Evolutionary conservation across 2,329 filamentous ascomycete species (phyloP).

Genomic region (Pseudocercospora crystallina): DNA sequence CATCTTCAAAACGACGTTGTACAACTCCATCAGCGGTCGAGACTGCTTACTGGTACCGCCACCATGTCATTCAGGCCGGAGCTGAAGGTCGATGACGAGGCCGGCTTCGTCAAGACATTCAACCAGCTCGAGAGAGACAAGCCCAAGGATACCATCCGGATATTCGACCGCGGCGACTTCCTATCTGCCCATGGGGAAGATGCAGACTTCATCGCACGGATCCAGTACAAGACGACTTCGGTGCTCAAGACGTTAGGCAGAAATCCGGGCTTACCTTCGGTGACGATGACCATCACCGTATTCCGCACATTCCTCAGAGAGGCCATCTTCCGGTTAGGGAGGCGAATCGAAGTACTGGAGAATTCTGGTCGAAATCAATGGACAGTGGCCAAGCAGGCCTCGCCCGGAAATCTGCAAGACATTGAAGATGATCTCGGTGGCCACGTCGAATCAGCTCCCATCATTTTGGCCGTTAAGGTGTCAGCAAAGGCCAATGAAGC

Average conservation of each 20-base stretch:
- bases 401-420: constrained; percentile 93
- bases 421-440: constrained; percentile 92
- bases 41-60: background rate
- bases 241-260: constrained; percentile 87
- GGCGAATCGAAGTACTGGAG: constrained; percentile 87
- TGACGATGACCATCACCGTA: constrained; percentile 92
- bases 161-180: constrained; percentile 93
- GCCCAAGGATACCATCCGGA: constrained; percentile 76
- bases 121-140: constrained; percentile 73
- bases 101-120: constrained; percentile 95
- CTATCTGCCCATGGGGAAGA: constrained; percentile 91
- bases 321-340: constrained; percentile 86
- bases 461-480: constrained; percentile 93
- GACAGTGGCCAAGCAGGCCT: constrained; percentile 81
- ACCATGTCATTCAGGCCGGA: constrained; percentile 57
- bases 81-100: constrained; percentile 84
- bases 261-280: constrained; percentile 82
- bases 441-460: constrained; percentile 83
- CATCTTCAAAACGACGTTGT: too few species aligned
- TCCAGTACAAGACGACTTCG: constrained; percentile 93
- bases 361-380: constrained; percentile 80
- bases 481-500: constrained; percentile 83
- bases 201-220: constrained; percentile 78
- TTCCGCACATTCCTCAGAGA: constrained; percentile 95
- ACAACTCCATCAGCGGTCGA: too few species aligned